A percentile compares a stretch with the other conserved stretches of the same genome.
Evolutionary conservation across 2,329 filamentous ascomycete genomes (phyloP).

Genomic region (Hirsutella rhossiliensis): DNA sequence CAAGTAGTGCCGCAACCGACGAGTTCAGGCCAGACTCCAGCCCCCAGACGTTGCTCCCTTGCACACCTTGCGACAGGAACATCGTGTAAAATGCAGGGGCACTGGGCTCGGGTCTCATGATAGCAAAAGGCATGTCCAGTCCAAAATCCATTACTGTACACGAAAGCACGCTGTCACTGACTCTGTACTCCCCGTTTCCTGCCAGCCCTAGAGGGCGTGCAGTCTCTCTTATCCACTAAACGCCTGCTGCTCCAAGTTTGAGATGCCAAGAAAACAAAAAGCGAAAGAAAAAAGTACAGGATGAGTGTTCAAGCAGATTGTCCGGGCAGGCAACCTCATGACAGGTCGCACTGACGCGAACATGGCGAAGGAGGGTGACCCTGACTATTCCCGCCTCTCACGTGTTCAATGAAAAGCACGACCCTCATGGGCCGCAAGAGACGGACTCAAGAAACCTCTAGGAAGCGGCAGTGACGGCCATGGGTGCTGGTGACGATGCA

Average conservation of each 20-base stretch:
- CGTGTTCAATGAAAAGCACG: no score
- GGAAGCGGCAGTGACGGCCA: constrained; percentile 33
- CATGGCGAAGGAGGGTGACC: no score
- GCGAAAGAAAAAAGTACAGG: no score
- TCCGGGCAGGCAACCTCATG: no score
- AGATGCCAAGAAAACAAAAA: background rate
- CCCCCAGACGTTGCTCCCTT: background rate
- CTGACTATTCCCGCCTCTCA: no score
- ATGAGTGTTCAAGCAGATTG: no score
- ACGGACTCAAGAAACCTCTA: background rate
- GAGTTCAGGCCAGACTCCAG: background rate
- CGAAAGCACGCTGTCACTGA: constrained; percentile 1
- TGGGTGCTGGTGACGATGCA: constrained; percentile 39
- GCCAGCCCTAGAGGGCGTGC: constrained; percentile 3
- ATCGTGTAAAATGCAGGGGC: background rate
- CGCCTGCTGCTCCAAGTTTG: constrained; percentile 17
- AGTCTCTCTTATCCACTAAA: constrained; percentile 8
- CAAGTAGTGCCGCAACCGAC: background rate
- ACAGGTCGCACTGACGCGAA: no score
- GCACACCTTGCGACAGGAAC: background rate
- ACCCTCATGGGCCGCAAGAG: no score
- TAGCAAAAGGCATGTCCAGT: background rate
- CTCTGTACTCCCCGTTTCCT: constrained; percentile 6
- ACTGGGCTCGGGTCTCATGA: background rate
- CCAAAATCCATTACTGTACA: constrained; percentile 1